Evolutionary conservation across 306 rosid genomes (phyloP).

Genomic region (Cucumis hystrix): DNA sequence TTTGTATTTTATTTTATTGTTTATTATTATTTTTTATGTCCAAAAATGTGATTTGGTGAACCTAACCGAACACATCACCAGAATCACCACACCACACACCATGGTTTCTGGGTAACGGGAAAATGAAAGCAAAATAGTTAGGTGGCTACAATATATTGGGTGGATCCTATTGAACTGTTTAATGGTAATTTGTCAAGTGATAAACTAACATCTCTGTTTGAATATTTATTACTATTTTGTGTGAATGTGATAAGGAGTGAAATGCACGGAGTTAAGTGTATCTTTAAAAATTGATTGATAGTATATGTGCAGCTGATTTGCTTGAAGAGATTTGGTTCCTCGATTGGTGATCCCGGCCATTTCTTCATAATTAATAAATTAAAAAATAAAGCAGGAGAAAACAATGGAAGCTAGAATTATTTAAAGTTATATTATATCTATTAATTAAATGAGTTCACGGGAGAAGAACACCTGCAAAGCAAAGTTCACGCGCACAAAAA

Average conservation of each 20-base stretch:
- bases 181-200: too few relatives aligned
- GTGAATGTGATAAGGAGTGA: too few relatives aligned
- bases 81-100: background rate
- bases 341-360: background rate
- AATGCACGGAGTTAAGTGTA: too few relatives aligned
- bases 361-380: background rate
- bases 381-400: background rate
- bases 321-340: background rate
- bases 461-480: background rate
- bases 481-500: conserved; percentile 2
- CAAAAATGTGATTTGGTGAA: background rate
- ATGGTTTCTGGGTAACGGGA: background rate
- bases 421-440: background rate
- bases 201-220: too few relatives aligned
- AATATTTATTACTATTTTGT: too few relatives aligned
- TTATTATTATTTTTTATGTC: background rate
- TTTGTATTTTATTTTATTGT: background rate
- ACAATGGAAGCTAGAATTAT: background rate
- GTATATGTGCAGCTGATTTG: background rate
- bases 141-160: too few relatives aligned
- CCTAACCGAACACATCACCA: background rate
- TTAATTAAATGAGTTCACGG: conserved; percentile 5
- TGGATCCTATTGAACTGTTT: too few relatives aligned
- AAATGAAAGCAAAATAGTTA: background rate
- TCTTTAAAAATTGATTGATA: too few relatives aligned